phyloP scores from a whole-genome alignment of 495 filamentous ascomycete genomes.

The Penicillium atrosanguineum region DNA sequence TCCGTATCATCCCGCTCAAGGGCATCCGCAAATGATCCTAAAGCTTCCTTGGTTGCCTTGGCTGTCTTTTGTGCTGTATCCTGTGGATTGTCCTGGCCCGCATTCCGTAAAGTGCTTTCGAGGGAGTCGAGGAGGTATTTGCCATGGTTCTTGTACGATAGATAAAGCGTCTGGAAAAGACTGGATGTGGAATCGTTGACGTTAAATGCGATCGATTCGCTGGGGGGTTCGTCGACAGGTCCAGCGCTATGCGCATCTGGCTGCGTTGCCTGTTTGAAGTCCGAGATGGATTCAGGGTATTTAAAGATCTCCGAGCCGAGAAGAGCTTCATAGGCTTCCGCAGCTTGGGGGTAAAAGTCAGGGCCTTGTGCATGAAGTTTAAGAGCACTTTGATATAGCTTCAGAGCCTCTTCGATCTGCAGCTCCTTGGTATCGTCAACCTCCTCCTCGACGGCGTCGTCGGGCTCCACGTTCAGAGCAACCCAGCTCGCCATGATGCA shows the following conservation, averaged over 20 bases:
- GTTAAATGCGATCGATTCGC: constrained; percentile 40
- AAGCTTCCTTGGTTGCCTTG: constrained; percentile 30
- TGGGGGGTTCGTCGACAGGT: constrained; percentile 38
- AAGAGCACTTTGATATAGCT: constrained; percentile 88
- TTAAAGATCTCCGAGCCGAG: constrained; percentile 92
- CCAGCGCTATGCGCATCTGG: constrained; percentile 56
- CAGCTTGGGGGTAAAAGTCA: constrained; percentile 68
- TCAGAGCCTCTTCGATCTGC: constrained; percentile 95
- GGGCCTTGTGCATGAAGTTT: constrained; percentile 90
- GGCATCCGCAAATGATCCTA: constrained; percentile 69
- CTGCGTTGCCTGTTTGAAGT: constrained; percentile 64
- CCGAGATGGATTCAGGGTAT: constrained; percentile 79
- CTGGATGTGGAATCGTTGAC: constrained; percentile 67
- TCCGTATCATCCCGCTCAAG: constrained; percentile 90
- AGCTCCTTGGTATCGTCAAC: constrained; percentile 93
- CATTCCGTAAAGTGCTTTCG: constrained; percentile 37
- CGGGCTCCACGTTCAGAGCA: constrained; percentile 88
- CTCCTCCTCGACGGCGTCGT: constrained; percentile 86
- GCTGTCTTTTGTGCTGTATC: constrained; percentile 29
- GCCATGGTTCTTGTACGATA: constrained; percentile 93
- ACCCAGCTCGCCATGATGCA: constrained; percentile 58
- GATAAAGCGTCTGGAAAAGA: constrained; percentile 83
- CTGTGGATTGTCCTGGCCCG: constrained; percentile 35
- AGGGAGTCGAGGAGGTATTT: constrained; percentile 81
- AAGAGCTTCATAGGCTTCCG: constrained; percentile 77